Evolutionary conservation across 2,329 filamentous ascomycete genomes (phyloP).

Genomic region (Hypomyces rosellus): DNA sequence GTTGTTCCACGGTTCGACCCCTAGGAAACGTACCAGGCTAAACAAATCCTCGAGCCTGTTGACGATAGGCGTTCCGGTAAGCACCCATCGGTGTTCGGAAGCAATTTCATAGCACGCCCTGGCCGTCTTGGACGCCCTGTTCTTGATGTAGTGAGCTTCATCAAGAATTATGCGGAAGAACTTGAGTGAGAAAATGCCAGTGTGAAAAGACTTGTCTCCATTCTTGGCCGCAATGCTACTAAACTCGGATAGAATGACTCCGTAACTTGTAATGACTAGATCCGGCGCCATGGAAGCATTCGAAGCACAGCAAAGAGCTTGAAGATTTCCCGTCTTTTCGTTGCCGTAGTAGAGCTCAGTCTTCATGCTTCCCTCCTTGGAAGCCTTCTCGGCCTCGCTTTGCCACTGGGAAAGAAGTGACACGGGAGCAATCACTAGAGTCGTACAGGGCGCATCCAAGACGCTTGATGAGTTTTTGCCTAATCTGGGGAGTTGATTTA

Average conservation of each 20-base stretch:
- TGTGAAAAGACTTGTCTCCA: conserved; percentile 58
- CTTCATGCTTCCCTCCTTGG: conserved; percentile 73
- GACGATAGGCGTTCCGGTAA: conserved; percentile 95
- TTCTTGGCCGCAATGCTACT: conserved; percentile 58
- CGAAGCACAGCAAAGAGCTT: conserved; percentile 66
- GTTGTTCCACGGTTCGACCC: conserved; percentile 96
- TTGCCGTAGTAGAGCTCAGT: conserved; percentile 86
- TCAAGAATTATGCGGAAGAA: conserved; percentile 96
- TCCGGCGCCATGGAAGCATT: conserved; percentile 76
- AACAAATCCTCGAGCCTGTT: conserved; percentile 94
- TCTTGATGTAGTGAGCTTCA: conserved; percentile 92
- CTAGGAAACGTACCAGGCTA: conserved; percentile 83
- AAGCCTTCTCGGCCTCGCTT: conserved; percentile 88
- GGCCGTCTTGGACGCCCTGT: conserved; percentile 83
- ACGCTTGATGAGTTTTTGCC: conserved; percentile 51
- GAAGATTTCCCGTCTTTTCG: conserved; percentile 75
- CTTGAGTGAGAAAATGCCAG: conserved; percentile 81
- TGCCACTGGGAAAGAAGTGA: conserved; percentile 96
- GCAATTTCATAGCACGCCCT: conserved; percentile 89
- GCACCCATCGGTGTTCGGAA: conserved; percentile 80
- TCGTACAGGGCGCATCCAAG: conserved; percentile 75
- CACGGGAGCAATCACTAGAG: conserved; percentile 93
- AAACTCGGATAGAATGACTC: conserved; percentile 84
- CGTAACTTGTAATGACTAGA: conserved; percentile 91
- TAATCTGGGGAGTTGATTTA: conserved; percentile 58